Evolutionary conservation across 495 filamentous ascomycete genomes (phyloP).

Genomic region (Xylaria venustula): DNA sequence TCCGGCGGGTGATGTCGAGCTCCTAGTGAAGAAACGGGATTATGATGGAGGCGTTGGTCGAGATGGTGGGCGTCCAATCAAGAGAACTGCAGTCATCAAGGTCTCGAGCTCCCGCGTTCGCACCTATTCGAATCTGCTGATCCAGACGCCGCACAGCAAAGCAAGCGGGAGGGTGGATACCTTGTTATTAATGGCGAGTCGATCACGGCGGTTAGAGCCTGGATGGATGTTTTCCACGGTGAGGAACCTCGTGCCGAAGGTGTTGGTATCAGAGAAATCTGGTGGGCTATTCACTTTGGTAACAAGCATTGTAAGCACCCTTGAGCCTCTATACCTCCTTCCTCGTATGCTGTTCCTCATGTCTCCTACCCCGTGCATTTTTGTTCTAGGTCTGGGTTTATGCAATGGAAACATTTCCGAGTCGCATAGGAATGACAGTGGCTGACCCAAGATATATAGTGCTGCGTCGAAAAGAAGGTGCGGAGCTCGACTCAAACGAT

Average conservation of each 20-base stretch:
- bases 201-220: neutral
- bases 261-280: neutral
- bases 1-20: neutral
- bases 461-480: too few species aligned
- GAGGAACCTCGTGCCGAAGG: neutral
- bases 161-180: neutral
- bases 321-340: too few species aligned
- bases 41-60: neutral
- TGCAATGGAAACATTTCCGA: too few species aligned
- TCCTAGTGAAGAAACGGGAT: neutral
- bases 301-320: neutral
- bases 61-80: too few species aligned
- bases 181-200: neutral
- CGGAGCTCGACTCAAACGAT: too few species aligned
- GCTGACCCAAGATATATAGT: too few species aligned
- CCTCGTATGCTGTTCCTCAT: too few species aligned
- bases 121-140: neutral
- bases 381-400: too few species aligned
- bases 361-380: too few species aligned
- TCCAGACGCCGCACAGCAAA: neutral
- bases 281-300: neutral
- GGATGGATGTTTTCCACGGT: neutral
- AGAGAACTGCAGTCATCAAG: neutral
- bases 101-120: neutral
- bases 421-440: too few species aligned